These are phyloP conservation scores for Hondaea fermentalgiana DNA, from an alignment of 108 stramenopile species.

Conservation along the genomic window DNA sequence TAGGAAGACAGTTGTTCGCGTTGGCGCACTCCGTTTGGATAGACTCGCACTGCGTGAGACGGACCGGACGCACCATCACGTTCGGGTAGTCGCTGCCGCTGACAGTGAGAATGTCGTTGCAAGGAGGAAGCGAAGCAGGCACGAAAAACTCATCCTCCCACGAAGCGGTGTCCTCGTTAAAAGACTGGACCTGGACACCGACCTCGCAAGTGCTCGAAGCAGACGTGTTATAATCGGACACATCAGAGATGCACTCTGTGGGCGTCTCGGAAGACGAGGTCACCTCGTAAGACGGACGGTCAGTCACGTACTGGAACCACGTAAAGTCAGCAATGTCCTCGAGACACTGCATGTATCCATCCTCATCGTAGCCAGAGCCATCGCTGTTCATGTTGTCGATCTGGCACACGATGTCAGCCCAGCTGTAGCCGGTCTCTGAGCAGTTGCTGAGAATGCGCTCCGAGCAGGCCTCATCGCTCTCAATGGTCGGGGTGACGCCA, in stretches of 20 bases:
- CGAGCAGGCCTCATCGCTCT: background rate
- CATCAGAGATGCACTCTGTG: background rate
- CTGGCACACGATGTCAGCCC: background rate
- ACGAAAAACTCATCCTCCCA: constrained; percentile 1
- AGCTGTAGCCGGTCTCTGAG: background rate
- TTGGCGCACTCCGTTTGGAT: background rate
- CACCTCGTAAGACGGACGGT: background rate
- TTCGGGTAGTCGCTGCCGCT: background rate
- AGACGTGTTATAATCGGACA: background rate
- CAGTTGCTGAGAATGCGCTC: background rate
- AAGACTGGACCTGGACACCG: background rate
- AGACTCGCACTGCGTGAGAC: background rate
- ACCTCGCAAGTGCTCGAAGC: background rate
- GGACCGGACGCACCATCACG: background rate
- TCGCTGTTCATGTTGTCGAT: background rate
- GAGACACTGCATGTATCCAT: background rate
- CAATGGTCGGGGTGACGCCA: background rate
- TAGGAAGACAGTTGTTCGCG: background rate
- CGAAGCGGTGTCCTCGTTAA: background rate
- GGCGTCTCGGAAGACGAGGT: background rate
- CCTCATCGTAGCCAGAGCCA: background rate
- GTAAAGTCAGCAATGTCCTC: background rate
- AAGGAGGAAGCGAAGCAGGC: background rate
- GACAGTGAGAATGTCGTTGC: background rate
- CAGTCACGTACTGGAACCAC: background rate